phyloP scores from a whole-genome alignment of 306 rosid genomes.

The Castanea crenata region DNA sequence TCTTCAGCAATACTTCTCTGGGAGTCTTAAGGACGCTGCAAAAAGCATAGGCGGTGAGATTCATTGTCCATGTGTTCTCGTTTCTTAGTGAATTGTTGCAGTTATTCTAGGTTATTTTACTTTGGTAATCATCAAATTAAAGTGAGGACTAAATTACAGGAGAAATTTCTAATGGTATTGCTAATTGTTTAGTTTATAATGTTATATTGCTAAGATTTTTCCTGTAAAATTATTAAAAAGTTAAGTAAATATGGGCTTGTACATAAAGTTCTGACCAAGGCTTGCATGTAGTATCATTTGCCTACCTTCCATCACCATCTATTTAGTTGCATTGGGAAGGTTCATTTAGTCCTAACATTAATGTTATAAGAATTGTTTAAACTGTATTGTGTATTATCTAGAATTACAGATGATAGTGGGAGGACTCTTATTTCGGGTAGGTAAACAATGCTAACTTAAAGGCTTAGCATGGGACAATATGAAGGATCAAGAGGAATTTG shows the following conservation, averaged over 20 bases:
- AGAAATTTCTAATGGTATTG: not conserved
- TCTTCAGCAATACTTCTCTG: slow-evolving; percentile 86
- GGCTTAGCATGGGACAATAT: not conserved
- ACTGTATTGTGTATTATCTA: not conserved
- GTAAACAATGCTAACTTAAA: not conserved
- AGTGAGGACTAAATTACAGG: not conserved
- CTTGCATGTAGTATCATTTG: not conserved
- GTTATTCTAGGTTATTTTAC: slow-evolving; percentile 22
- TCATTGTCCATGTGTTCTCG: slow-evolving; percentile 20
- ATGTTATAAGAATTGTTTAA: not conserved
- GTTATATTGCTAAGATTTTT: not conserved
- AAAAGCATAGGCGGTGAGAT: slow-evolving; percentile 79
- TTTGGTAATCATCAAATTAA: slow-evolving; percentile 9
- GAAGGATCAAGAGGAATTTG: not conserved
- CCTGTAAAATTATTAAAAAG: not conserved
- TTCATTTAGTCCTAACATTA: not conserved
- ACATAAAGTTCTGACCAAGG: not conserved
- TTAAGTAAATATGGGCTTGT: not conserved
- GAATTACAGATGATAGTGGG: not conserved
- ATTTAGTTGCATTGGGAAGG: not conserved
- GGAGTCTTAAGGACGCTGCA: slow-evolving; percentile 95
- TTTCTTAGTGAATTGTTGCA: slow-evolving; percentile 17
- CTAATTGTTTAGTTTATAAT: not conserved
- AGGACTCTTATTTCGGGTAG: not conserved
- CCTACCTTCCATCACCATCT: not conserved